Evolutionary conservation across 192 early-diverging fungal species (phyloP), one percentile per base, ranked within the genome.

Genomic region (Glomus cerebriforme): DNA sequence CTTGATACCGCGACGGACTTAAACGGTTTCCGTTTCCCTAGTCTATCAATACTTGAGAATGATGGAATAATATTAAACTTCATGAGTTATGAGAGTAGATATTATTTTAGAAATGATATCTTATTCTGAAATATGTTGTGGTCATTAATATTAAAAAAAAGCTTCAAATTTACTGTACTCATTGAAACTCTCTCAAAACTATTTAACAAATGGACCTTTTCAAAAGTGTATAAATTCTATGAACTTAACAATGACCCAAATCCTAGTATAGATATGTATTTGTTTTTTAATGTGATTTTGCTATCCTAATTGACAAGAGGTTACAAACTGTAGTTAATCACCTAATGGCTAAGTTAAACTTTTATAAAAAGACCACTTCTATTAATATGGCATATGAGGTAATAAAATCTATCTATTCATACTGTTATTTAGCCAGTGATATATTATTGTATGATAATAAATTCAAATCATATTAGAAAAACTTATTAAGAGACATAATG

Each of bases 331-430:
- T 68, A 32, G 22, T 69, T 69, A 13, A 35, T 22, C 29, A 68
- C 31, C 31, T 68, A 68, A 68, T 68, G 66, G 26, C 5, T 5
- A n/a, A 26, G 6, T 62, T 62, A 22, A 62, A 62, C 7, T 24
- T 62, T 62, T 22, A 19, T 37, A 26, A 69, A 69, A 35, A 69
- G 2, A 24, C 34, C 34, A 69, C 66, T 35, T 31, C 67, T 69
- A 8, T 69, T 69, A 35, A 69, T 12, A 69, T 39, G 67, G 34
- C 34, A 15, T 39, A 69, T 35, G 32, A 69, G 26, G 13, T 24
- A 15, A 69, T 31, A 24, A 69, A 69, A 45, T 22, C 67, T 69
- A 69, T 69, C 34, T 69, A 69, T 69, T 69, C n/a, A 22, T 69
- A 69, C 34, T 69, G 34, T 45, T 69, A 69, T 0, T 32, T 69